Evolutionary conservation across 2,329 filamentous ascomycete species (phyloP).

Genomic region (Triangularia setosa): DNA sequence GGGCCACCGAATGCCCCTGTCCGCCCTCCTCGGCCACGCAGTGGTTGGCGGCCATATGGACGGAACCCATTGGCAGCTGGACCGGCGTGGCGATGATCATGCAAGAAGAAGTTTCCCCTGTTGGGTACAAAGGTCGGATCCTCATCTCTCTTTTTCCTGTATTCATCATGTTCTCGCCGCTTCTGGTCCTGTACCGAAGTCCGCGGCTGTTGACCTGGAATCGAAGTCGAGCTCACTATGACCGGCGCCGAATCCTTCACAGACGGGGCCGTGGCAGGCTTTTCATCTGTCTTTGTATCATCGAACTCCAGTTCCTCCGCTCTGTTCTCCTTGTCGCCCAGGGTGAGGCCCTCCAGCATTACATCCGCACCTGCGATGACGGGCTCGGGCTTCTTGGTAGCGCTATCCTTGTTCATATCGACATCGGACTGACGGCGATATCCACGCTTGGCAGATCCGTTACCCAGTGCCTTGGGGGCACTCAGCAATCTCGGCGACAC

Average conservation of each 20-base stretch:
- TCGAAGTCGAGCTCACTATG: conserved; percentile 51
- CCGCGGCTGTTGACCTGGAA: conserved; percentile 38
- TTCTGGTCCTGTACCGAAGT: conserved; percentile 65
- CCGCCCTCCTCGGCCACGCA: conserved; percentile 60
- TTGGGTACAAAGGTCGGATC: conserved; percentile 94
- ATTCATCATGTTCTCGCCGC: conserved; percentile 84
- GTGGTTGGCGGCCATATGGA: conserved; percentile 61
- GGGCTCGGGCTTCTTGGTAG: conserved; percentile 36
- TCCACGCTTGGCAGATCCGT: conserved; percentile 38
- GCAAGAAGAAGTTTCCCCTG: conserved; percentile 93
- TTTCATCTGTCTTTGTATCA: conserved; percentile 31
- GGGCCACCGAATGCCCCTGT: conserved; percentile 55
- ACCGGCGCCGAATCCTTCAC: conserved; percentile 46
- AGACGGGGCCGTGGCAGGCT: conserved; percentile 28
- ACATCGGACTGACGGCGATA: conserved; percentile 23
- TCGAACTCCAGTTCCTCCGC: conserved; percentile 47
- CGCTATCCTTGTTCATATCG: conserved; percentile 28
- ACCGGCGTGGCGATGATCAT: conserved; percentile 82
- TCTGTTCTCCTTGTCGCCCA: conserved; percentile 38
- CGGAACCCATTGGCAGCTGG: conserved; percentile 74
- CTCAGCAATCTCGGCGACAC: conserved; percentile 47
- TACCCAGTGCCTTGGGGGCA: conserved; percentile 37
- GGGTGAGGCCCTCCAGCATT: conserved; percentile 53
- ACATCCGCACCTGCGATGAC: conserved; percentile 52
- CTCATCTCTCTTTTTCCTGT: conserved; percentile 79